Percentiles rank a stretch among this genome's conserved stretches.
These are phyloP conservation scores for Debaryomyces tyrocola DNA, from an alignment of 805 yeast genomes.

Conservation along the genomic window DNA sequence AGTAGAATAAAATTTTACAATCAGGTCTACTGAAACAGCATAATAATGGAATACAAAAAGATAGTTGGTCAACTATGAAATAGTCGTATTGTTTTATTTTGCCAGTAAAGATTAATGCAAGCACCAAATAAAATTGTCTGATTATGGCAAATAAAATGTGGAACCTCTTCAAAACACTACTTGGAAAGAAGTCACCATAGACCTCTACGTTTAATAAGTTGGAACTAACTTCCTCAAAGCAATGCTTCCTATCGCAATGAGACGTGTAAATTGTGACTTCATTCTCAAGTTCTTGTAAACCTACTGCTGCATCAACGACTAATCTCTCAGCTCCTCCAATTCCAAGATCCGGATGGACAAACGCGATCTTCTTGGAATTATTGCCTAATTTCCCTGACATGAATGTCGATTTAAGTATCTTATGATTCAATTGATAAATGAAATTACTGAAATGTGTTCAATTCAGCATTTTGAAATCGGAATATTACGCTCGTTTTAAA, in stretches of 20 bases:
- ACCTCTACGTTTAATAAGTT: conserved; percentile 64
- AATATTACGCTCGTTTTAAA: too few relatives aligned
- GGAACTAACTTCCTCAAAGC: conserved; percentile 83
- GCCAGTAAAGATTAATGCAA: conserved; percentile 46
- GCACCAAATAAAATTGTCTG: conserved; percentile 71
- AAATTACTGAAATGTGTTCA: too few relatives aligned
- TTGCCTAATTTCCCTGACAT: not conserved
- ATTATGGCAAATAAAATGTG: conserved; percentile 80
- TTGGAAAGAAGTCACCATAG: conserved; percentile 83
- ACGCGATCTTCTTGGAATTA: conserved; percentile 60
- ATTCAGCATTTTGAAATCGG: too few relatives aligned
- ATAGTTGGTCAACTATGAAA: conserved; percentile 83
- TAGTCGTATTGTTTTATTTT: conserved; percentile 59
- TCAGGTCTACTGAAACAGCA: conserved; percentile 38
- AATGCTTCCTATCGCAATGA: conserved; percentile 82
- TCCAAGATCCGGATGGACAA: conserved; percentile 94
- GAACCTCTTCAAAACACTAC: conserved; percentile 61
- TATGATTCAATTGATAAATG: too few relatives aligned
- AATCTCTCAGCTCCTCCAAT: conserved; percentile 97
- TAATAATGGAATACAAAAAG: conserved; percentile 78
- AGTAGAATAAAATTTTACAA: conserved; percentile 73
- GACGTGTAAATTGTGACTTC: conserved; percentile 76
- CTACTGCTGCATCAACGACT: conserved; percentile 94
- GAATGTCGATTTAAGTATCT: too few relatives aligned
- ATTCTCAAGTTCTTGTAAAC: conserved; percentile 68